phyloP scores from a whole-genome alignment of 1,139 yeast genomes.

The Blastobotrys persicus region DNA sequence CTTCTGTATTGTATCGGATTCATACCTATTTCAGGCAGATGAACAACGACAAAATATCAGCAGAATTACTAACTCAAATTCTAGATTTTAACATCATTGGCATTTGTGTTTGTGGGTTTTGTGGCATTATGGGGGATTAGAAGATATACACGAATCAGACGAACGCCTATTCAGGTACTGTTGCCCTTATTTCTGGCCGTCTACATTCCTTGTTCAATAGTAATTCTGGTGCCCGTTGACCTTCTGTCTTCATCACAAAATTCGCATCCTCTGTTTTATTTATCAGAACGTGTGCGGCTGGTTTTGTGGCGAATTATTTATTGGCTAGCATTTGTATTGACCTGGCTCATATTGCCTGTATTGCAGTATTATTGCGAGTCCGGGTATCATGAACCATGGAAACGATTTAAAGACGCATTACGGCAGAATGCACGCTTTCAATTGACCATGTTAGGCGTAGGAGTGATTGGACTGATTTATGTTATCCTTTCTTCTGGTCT shows the following conservation, averaged over 20 bases:
- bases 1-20: too few relatives aligned
- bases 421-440: constrained; percentile 60
- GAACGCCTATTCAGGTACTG: constrained; percentile 44
- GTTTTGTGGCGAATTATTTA: constrained; percentile 70
- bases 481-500: constrained; percentile 61
- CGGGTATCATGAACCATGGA: constrained; percentile 54
- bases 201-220: constrained; percentile 54
- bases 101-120: constrained; percentile 37
- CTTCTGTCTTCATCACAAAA: constrained; percentile 41
- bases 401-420: constrained; percentile 56
- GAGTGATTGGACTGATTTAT: constrained; percentile 57
- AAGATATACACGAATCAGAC: constrained; percentile 37
- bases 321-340: constrained; percentile 74
- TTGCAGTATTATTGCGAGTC: constrained; percentile 70
- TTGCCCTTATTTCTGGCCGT: constrained; percentile 46
- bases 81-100: constrained; percentile 37
- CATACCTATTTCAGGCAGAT: too few relatives aligned
- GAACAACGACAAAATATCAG: too few relatives aligned
- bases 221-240: constrained; percentile 56
- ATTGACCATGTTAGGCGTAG: constrained; percentile 52
- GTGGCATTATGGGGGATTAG: constrained; percentile 38
- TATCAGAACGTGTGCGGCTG: constrained; percentile 49
- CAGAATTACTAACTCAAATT: too few relatives aligned
- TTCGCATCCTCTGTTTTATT: constrained; percentile 38
- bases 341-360: constrained; percentile 69